Percentiles rank a stretch among this genome's conserved stretches.
phyloP scores from a whole-genome alignment of 345 rosid genomes.

The Raphanus sativus region DNA sequence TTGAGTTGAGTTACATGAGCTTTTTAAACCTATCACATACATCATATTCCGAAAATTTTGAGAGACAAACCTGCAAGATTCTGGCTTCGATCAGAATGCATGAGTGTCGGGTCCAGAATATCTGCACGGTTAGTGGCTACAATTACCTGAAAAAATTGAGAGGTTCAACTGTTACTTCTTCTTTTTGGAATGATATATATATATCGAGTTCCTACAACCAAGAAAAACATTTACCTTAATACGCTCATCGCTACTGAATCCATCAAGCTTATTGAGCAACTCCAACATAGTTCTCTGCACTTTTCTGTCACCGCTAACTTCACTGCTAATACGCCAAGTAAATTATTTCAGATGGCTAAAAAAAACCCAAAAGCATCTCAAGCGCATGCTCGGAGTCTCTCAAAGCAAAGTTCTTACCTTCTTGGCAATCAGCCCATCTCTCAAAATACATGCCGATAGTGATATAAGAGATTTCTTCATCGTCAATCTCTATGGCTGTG shows the following conservation, averaged over 20 bases:
- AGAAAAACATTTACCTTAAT: conserved; percentile 60
- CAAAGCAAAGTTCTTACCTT: too few species aligned
- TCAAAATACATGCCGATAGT: conserved; percentile 59
- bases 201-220: neutral
- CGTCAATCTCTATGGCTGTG: conserved; percentile 74
- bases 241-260: conserved; percentile 94
- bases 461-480: conserved; percentile 78
- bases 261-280: conserved; percentile 96
- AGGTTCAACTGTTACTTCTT: conserved; percentile 1
- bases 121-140: conserved; percentile 99
- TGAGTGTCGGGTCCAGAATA: conserved; percentile 95
- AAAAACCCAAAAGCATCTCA: too few species aligned
- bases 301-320: conserved; percentile 98
- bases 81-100: conserved; percentile 99
- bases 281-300: conserved; percentile 99
- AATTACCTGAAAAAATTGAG: conserved; percentile 56
- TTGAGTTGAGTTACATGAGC: neutral
- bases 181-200: neutral
- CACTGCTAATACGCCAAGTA: conserved; percentile 48
- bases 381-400: too few species aligned
- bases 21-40: neutral
- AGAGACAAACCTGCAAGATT: conserved; percentile 68
- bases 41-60: neutral
- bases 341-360: too few species aligned
- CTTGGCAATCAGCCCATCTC: too few species aligned